A percentile compares a stretch with the other conserved stretches of the same genome.
Evolutionary conservation across 2,329 filamentous ascomycete genomes (phyloP).

Genomic region (Tolypocladium sp.): DNA sequence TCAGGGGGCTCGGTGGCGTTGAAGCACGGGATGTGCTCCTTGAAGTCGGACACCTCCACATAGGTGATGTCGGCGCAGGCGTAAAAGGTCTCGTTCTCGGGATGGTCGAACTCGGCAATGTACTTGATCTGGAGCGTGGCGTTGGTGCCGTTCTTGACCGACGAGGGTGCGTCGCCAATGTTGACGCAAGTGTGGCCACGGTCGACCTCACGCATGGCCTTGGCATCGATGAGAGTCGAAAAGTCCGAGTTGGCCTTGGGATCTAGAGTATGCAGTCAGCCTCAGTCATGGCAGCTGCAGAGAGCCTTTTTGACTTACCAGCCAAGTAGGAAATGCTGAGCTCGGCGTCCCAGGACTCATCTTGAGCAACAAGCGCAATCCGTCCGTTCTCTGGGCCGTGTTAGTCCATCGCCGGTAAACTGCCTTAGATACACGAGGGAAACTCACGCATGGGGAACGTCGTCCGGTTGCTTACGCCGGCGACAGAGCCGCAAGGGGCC

Average conservation of each 20-base stretch:
- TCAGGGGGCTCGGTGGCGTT: constrained; percentile 25
- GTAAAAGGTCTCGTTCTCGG: constrained; percentile 35
- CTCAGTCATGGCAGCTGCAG: too few species aligned
- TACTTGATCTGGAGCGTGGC: constrained; percentile 42
- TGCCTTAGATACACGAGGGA: accelerated
- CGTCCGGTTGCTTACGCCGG: constrained; percentile 38
- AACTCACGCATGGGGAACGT: constrained; percentile 42
- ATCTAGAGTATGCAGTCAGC: constrained; percentile 15
- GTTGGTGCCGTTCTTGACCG: constrained; percentile 28
- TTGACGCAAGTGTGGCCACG: constrained; percentile 36
- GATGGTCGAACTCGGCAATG: constrained; percentile 31
- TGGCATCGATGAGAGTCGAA: constrained; percentile 24
- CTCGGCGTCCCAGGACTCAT: constrained; percentile 45
- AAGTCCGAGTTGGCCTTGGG: constrained; percentile 30
- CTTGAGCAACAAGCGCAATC: constrained; percentile 46
- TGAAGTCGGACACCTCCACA: constrained; percentile 25
- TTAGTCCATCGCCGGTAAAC: neutral
- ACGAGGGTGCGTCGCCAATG: constrained; percentile 22
- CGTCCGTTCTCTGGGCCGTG: constrained; percentile 37
- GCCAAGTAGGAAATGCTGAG: constrained; percentile 43
- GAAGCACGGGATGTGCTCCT: constrained; percentile 29
- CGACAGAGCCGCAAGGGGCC: constrained; percentile 46
- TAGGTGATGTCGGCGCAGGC: constrained; percentile 40
- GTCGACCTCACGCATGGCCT: constrained; percentile 27
- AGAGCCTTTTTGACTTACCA: constrained; percentile 20